Base-by-base conservation (phyloP, 2,329 filamentous ascomycete species). In the Volutella citrinella region DNA sequence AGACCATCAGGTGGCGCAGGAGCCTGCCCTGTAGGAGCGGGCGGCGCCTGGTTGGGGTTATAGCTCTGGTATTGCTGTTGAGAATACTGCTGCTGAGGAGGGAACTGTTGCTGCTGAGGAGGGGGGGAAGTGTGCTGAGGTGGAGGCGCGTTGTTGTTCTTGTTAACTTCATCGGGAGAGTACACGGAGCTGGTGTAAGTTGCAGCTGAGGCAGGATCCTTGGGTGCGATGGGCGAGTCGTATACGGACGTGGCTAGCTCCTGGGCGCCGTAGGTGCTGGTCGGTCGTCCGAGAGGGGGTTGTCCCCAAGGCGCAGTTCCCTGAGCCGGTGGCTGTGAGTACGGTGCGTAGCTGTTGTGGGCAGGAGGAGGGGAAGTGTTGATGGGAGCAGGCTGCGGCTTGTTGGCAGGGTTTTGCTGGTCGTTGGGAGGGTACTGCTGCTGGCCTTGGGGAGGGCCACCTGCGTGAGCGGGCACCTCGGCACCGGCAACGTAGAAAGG, bases 171-270 rank as follows among this genome's bases (percentile, higher is more conserved):
- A 9, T 77, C 72, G 6, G 67, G 62, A 5, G 70, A 69, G 49
- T 74, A 72, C 19, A 63, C 64, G 1, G 70, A 69, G 25, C 65
- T 66, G 4, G 67, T 61, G 47, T 68, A 75, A 3, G 68, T 63
- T 15, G 63, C 61, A 12, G 60, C 57, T 27, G 64, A 63, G 43
- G 55, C 61, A 19, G 66, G 64, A 52, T 69, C 71, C 54, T 74
- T 69, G 6, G 70, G 59, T 10, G 70, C 76, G 23, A 85, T 72
- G 25, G 84, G 85, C 5, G 84, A 85, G 59, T 89, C 84, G 53
- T 89, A 90, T 9, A 78, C 78, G 2, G 84, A 85, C 1, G 85
- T 88, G 17, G 84, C 82, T 28, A 91, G 69, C 63, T 91, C 86
- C 61, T 90, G 86, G 1, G 85, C 77, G 18, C 81, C 80, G 49